A percentile compares a stretch with the other conserved stretches of the same genome.
phyloP scores from a whole-genome alignment of 148 eudicot genomes.

The Dysphania ambrosioides region DNA sequence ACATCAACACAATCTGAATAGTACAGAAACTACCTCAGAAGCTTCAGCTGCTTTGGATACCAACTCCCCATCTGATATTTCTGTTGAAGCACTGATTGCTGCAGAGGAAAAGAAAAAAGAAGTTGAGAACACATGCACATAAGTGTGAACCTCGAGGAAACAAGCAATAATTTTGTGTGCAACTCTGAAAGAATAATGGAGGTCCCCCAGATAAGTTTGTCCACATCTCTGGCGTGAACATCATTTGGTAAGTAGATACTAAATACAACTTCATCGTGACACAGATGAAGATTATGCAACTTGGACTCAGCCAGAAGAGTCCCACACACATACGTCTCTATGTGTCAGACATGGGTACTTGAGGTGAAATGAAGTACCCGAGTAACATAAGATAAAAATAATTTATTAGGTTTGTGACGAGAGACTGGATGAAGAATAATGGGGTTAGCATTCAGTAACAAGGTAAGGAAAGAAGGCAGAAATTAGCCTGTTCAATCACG shows the following conservation, averaged over 20 bases:
- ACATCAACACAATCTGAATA: slow-evolving; percentile 10
- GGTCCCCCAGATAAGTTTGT: too few relatives aligned
- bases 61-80: slow-evolving; percentile 43
- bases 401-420: neutral
- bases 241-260: neutral
- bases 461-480: neutral
- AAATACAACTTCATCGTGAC: neutral
- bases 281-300: too few relatives aligned
- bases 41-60: slow-evolving; percentile 44
- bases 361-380: too few relatives aligned
- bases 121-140: slow-evolving; percentile 10
- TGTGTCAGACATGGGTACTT: too few relatives aligned
- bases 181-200: slow-evolving; percentile 6
- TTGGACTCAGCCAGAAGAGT: too few relatives aligned
- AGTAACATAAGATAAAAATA: too few relatives aligned
- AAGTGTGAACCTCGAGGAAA: neutral
- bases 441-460: too few relatives aligned
- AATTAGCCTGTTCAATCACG: neutral
- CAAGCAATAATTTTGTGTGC: slow-evolving; percentile 2
- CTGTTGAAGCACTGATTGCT: slow-evolving; percentile 41
- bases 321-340: too few relatives aligned
- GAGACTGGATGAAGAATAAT: neutral
- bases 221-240: neutral
- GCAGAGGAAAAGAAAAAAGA: slow-evolving; percentile 24
- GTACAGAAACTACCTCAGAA: slow-evolving; percentile 53